Base-by-base conservation (phyloP, 2,329 filamentous ascomycete genomes). In the Penicillium olsonii region DNA sequence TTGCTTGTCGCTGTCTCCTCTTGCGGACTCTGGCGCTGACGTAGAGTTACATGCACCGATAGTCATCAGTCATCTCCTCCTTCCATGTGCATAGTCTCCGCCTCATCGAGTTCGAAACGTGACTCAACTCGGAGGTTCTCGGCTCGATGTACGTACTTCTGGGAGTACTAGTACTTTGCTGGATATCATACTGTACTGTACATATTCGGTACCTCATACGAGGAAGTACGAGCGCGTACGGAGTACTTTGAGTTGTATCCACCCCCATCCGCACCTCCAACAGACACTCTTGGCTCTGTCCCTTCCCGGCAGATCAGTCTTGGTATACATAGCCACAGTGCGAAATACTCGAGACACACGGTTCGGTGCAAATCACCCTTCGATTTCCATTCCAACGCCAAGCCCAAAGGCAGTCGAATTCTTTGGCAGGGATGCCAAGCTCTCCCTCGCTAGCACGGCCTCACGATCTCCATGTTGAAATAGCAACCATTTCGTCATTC, bases 271-370 rank as follows among this genome's bases (percentile, higher is more conserved):
- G 24, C 43, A 42, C 33, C 38, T 35, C 40, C 34, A 31, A 48
- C 29, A 4, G 26, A 31, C 31, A 33, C 34, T 48, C 49, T 52
- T 52, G 45, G 49, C 49, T 38, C 34, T 43, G 39, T 29, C 38
- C 12, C 48, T 37, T 50, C 48, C 48, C 48, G 48, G 48, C 33
- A 42, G 48, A 43, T 51, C 39, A 47, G 19, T 43, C 39, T 42
- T 51, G 44, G 44, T 52, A 42, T 42, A 42, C 45, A 38, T 38
- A 19, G 37, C 24, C 31, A 19, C 26, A 20, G 45, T 12, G 15
- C 44, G 27, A 24, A 24, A 24, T 34, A 20, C 26, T 37, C 15
- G 27, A 42, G 33, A 31, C 39, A 18, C 17, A 26, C n/a, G n/a
- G 19, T 35, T 17, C 11, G 14, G 3, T 5, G 20, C 24, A 29